A percentile compares a stretch with the other conserved stretches of the same genome.
These are phyloP conservation scores for Malassezia brasiliensis DNA, from an alignment of 1,284 basidiomycete genomes.

Conservation along the genomic window DNA sequence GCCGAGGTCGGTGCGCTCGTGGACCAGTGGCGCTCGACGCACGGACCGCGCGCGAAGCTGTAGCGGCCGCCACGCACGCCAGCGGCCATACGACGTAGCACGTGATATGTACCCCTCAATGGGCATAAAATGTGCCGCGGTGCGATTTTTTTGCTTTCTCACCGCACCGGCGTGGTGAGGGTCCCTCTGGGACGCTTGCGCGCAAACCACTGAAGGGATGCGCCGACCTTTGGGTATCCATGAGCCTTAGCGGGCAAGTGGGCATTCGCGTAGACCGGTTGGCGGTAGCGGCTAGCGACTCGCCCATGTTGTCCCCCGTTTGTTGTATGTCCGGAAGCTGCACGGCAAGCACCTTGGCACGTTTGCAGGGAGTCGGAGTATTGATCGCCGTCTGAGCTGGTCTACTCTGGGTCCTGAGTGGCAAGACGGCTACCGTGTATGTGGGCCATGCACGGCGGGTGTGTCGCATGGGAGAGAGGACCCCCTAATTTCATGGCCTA, in stretches of 20 bases:
- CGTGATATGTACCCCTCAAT: not conserved
- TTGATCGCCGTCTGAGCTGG: conserved; percentile 20
- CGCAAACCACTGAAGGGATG: conserved; percentile 17
- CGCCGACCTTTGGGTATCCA: conserved; percentile 5
- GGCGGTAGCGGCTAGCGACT: conserved; percentile 14
- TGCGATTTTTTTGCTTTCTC: not conserved
- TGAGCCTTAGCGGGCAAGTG: conserved; percentile 20
- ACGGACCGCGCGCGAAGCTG: conserved; percentile 1
- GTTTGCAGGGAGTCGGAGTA: conserved; percentile 14
- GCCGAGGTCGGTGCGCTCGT: conserved; percentile 30
- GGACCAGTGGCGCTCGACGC: conserved; percentile 14
- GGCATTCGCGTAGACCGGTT: conserved; percentile 17
- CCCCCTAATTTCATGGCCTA: conserved; percentile 21
- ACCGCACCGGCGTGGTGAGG: conserved; percentile 15
- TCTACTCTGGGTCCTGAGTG: conserved; percentile 14
- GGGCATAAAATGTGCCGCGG: conserved; percentile 6
- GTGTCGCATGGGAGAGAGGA: conserved; percentile 2
- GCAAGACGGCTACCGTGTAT: not conserved
- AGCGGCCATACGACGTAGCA: not conserved
- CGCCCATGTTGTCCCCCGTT: not conserved
- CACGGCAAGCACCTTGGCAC: not conserved
- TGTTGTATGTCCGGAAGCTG: not conserved
- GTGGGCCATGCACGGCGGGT: not conserved
- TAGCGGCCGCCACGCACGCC: not conserved
- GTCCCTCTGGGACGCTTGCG: conserved; percentile 10